Conservation (phyloP, 2,329 filamentous ascomycete genomes). For the Triangularia setosa region DNA sequence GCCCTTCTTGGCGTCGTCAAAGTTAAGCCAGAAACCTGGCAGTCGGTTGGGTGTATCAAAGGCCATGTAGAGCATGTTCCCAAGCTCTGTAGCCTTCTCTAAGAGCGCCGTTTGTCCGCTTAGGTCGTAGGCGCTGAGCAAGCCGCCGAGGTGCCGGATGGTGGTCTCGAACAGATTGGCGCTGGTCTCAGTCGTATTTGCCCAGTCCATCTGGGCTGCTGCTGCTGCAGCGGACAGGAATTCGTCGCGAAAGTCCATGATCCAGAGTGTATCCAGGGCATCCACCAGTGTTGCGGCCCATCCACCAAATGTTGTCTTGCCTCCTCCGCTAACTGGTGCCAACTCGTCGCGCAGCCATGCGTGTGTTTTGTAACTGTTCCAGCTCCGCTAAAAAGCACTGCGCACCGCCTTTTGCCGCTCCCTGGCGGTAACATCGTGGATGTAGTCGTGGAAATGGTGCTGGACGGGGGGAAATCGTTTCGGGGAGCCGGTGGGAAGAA, state of each 20-base stretch:
- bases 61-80: slow-evolving; percentile 44
- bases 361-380: slow-evolving; percentile 48
- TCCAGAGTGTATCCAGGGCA: slow-evolving; percentile 57
- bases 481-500: slow-evolving; percentile 18
- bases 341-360: slow-evolving; percentile 54
- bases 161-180: slow-evolving; percentile 46
- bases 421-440: slow-evolving; percentile 16
- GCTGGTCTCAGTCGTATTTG: slow-evolving; percentile 35
- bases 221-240: slow-evolving; percentile 52
- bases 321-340: slow-evolving; percentile 43
- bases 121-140: slow-evolving; percentile 44
- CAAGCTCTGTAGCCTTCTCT: slow-evolving; percentile 43
- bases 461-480: slow-evolving; percentile 23
- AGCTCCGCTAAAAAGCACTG: slow-evolving; percentile 41
- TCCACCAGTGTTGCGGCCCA: slow-evolving; percentile 60
- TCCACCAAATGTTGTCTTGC: slow-evolving; percentile 47
- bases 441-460: slow-evolving; percentile 32
- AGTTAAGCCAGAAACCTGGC: slow-evolving; percentile 56
- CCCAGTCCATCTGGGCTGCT: slow-evolving; percentile 48
- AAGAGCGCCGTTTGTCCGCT: slow-evolving; percentile 39
- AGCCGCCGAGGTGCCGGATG: slow-evolving; percentile 44
- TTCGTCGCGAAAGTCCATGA: slow-evolving; percentile 56
- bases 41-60: slow-evolving; percentile 49
- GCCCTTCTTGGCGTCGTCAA: slow-evolving; percentile 34
- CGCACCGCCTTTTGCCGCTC: slow-evolving; percentile 35